Conservation (phyloP, 208 protist species). For the Vickermania spadyakhi region DNA sequence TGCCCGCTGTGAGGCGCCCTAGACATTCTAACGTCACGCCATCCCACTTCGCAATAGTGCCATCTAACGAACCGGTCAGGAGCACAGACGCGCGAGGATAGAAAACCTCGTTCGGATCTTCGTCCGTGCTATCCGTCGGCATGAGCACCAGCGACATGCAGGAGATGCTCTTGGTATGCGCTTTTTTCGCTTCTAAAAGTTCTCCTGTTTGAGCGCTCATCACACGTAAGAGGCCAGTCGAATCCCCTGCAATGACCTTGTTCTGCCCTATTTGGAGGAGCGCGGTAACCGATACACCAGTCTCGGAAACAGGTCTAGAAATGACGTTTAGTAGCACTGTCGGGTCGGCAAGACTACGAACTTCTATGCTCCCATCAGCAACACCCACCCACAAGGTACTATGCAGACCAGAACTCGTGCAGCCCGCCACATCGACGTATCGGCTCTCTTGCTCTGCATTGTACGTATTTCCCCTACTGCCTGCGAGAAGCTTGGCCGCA, state of each 20-base stretch:
- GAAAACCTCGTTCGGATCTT: not conserved
- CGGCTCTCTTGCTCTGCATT: not conserved
- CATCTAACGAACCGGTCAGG: constrained; percentile 43
- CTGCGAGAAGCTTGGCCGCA: not conserved
- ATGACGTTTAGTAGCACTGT: constrained; percentile 24
- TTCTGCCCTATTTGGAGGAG: constrained; percentile 37
- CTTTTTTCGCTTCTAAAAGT: constrained; percentile 12
- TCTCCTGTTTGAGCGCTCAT: constrained; percentile 32
- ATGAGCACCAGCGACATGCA: constrained; percentile 27
- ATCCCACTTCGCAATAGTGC: constrained; percentile 61
- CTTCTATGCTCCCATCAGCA: constrained; percentile 53
- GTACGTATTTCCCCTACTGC: not conserved
- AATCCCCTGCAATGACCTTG: constrained; percentile 41
- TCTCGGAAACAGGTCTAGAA: constrained; percentile 1
- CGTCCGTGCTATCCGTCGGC: constrained; percentile 5
- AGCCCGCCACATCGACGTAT: not conserved
- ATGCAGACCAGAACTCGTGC: constrained; percentile 16
- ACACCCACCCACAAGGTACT: constrained; percentile 43
- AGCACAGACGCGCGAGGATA: constrained; percentile 26
- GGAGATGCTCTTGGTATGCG: constrained; percentile 43
- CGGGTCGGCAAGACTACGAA: constrained; percentile 35
- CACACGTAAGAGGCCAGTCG: constrained; percentile 36
- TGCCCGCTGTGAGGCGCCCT: constrained; percentile 26
- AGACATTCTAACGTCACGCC: constrained; percentile 35
- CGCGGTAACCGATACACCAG: constrained; percentile 28